Evolutionary conservation across 306 rosid species (phyloP).

Genomic region (Ceratonia siliqua): DNA sequence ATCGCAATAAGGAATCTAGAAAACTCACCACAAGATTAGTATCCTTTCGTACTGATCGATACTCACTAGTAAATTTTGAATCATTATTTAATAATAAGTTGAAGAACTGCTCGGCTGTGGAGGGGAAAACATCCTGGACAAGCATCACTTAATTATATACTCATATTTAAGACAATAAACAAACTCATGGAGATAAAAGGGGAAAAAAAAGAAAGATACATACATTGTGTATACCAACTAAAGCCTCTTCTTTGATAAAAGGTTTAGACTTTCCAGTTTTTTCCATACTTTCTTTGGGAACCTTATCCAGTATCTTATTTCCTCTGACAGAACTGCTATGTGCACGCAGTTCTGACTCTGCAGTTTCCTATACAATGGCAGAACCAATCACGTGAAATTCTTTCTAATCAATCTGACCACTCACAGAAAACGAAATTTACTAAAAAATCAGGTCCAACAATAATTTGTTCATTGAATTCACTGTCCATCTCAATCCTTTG

Average conservation of each 20-base stretch:
- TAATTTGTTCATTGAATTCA: conserved; percentile 11
- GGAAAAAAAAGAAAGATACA: conserved; percentile 31
- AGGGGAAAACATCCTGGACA: conserved; percentile 79
- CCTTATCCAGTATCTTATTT: conserved; percentile 47
- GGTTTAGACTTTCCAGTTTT: conserved; percentile 61
- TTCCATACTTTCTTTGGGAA: conserved; percentile 54
- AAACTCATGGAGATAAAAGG: conserved; percentile 20
- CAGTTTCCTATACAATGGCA: conserved; percentile 65
- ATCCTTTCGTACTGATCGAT: conserved; percentile 76
- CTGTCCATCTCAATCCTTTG: background rate
- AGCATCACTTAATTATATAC: conserved; percentile 37
- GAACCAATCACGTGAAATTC: conserved; percentile 29
- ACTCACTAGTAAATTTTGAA: conserved; percentile 66
- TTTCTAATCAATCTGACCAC: conserved; percentile 11
- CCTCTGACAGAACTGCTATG: conserved; percentile 90
- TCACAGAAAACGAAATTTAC: background rate
- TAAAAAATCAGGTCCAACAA: background rate
- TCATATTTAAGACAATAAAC: conserved; percentile 18
- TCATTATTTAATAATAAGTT: conserved; percentile 62
- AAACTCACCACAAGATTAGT: conserved; percentile 87
- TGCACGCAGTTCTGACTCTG: conserved; percentile 93
- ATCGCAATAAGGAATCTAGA: conserved; percentile 27
- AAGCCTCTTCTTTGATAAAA: conserved; percentile 77
- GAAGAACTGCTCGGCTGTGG: conserved; percentile 81
- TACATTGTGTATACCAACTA: conserved; percentile 76